Conservation (phyloP, 2,329 filamentous ascomycete genomes). For the Beauveria rudraprayagi region DNA sequence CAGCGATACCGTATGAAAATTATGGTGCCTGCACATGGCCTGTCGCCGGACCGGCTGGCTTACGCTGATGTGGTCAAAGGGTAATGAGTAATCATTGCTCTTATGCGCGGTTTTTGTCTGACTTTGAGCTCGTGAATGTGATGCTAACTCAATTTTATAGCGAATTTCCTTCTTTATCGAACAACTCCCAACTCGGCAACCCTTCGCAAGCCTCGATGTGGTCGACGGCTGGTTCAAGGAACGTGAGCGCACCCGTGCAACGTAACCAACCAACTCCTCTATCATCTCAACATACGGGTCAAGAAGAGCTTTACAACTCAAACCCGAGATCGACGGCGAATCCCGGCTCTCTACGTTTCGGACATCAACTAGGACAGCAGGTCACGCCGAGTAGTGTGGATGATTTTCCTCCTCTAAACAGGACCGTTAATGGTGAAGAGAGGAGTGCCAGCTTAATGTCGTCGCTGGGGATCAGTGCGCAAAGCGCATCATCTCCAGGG, state of each 20-base stretch:
- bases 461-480: constrained; percentile 44
- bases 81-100: constrained; percentile 14
- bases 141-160: constrained; percentile 28
- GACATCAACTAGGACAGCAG: constrained; percentile 40
- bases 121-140: background rate
- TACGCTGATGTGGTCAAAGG: constrained; percentile 27
- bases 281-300: constrained; percentile 41
- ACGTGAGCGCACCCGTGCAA: constrained; percentile 39
- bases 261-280: constrained; percentile 44
- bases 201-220: constrained; percentile 45
- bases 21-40: background rate
- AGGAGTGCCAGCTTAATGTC: constrained; percentile 44
- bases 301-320: constrained; percentile 38
- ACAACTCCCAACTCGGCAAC: constrained; percentile 46
- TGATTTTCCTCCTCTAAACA: constrained; percentile 55
- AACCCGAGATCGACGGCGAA: constrained; percentile 28
- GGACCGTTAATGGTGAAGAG: constrained; percentile 50
- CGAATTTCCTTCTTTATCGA: constrained; percentile 59
- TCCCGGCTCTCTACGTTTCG: constrained; percentile 48
- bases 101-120: background rate
- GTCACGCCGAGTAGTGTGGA: constrained; percentile 42
- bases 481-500: constrained; percentile 29
- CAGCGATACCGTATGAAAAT: background rate
- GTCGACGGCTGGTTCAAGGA: constrained; percentile 42
- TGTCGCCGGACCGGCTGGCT: constrained; percentile 13